Base-by-base conservation (phyloP, 2,329 filamentous ascomycete species). In the Calonectria honghensis region DNA sequence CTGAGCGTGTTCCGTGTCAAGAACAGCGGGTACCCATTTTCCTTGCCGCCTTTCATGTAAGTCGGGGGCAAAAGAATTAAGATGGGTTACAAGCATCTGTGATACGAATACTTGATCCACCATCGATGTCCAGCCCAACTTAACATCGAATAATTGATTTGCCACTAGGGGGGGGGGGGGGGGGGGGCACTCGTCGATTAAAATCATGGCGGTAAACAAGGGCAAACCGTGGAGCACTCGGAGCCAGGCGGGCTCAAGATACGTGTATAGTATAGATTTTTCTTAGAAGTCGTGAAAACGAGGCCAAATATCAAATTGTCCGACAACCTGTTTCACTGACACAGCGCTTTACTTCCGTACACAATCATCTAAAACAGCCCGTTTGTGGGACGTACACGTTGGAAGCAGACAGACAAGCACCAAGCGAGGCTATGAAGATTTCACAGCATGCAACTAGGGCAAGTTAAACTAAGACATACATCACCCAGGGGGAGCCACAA, bases 21-120 rank as follows among this genome's bases (percentile, higher is more conserved):
- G 93, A 99, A 98, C 83, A 93, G 93, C 41, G 95, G 95, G 31
- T 99, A 99, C 86, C 96, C 96, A 20, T 98, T 98, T 87, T 96
- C 93, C 82, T 90, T 99, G 75, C 97, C 97, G 70, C 97, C 97
- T 14, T 98, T 99, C 85, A 89, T 93, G 86, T 92, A 85, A 74
- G 20, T 35, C 45, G 31, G 11, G 9, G n/a, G 11, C 27, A 31
- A 32, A 48, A 24, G 20, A 10, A 20, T 20, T 20, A 14, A 27
- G 13, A 61, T 51, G 64, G 50, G 10, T 37, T 18, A 7, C 18
- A 50, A 50, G n/a, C 10, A 16, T 24, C 41, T 24, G 7, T 20
- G 57, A 37, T 29, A 10, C 32, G 11, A 35, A 35, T 35, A 35
- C 6, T 10, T 35, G 11, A 61, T n/a, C 35, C 6, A 29, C 7